These are phyloP conservation scores for Phlyctochytrium arcticum DNA, from an alignment of 192 early-diverging fungal genomes.

Conservation along the genomic window DNA sequence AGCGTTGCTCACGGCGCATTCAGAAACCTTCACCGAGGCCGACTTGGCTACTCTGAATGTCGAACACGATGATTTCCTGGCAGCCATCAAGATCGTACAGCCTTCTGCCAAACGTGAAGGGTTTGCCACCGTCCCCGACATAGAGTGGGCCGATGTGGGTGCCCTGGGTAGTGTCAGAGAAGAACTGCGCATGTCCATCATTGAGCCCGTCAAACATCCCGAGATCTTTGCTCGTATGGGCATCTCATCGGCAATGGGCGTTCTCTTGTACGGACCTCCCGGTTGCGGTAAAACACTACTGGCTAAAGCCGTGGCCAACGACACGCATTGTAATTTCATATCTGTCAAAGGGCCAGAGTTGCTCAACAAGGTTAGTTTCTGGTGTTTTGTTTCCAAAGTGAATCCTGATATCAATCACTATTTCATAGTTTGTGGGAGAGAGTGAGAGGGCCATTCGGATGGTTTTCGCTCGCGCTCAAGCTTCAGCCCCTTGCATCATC, in stretches of 20 bases:
- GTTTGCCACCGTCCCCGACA: constrained; percentile 95
- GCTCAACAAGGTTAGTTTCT: constrained; percentile 92
- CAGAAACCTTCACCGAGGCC: constrained; percentile 67
- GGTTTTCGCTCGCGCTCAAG: constrained; percentile 90
- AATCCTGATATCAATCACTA: too few relatives aligned
- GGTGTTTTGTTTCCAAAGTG: too few relatives aligned
- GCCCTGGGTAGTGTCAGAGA: constrained; percentile 80
- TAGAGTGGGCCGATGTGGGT: constrained; percentile 96
- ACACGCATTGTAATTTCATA: constrained; percentile 96
- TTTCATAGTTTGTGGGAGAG: constrained; percentile 87
- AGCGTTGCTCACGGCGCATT: constrained; percentile 63
- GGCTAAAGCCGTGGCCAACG: constrained; percentile 97
- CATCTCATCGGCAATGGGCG: constrained; percentile 86
- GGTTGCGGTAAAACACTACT: constrained; percentile 98
- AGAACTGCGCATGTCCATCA: constrained; percentile 91
- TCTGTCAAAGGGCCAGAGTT: constrained; percentile 98
- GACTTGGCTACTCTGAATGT: constrained; percentile 84
- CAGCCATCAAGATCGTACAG: constrained; percentile 85
- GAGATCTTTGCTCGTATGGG: constrained; percentile 85
- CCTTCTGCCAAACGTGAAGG: constrained; percentile 97
- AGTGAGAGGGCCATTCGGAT: constrained; percentile 93
- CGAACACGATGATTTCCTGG: constrained; percentile 77
- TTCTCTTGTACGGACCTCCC: constrained; percentile 95
- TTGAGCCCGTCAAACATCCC: constrained; percentile 92
- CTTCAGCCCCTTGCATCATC: constrained; percentile 92